These are phyloP conservation scores for Clarireedia homoeocarpa DNA, from an alignment of 2,329 filamentous ascomycete species.

Conservation along the genomic window DNA sequence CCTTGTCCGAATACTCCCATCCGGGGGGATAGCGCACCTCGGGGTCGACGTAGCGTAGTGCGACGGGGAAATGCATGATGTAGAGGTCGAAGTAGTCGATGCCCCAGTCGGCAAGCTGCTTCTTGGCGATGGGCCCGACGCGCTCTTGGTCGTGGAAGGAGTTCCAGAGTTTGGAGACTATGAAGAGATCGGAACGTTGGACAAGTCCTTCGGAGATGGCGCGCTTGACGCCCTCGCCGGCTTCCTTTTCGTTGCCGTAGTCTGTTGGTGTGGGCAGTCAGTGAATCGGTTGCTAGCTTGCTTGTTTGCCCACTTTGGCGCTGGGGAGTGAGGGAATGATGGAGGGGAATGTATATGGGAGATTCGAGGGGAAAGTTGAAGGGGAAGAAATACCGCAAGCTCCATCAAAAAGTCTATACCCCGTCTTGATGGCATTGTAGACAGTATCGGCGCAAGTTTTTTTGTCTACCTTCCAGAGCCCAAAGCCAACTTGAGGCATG, in stretches of 20 bases:
- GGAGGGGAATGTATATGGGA: not conserved
- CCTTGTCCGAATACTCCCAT: slow-evolving; percentile 60
- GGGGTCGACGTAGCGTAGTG: slow-evolving; percentile 79
- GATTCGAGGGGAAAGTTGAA: not conserved
- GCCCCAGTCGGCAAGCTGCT: slow-evolving; percentile 75
- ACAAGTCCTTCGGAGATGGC: slow-evolving; percentile 76
- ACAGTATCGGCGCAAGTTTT: slow-evolving; percentile 57
- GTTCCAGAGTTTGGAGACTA: slow-evolving; percentile 91
- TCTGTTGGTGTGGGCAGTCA: slow-evolving; percentile 38
- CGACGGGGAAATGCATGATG: slow-evolving; percentile 83
- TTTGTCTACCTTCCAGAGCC: slow-evolving; percentile 64
- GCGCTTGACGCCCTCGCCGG: slow-evolving; percentile 66
- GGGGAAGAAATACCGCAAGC: slow-evolving; percentile 41
- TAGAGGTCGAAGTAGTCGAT: slow-evolving; percentile 87
- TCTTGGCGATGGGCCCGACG: slow-evolving; percentile 67
- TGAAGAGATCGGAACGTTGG: slow-evolving; percentile 81
- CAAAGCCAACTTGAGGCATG: slow-evolving; percentile 56
- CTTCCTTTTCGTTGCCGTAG: slow-evolving; percentile 77
- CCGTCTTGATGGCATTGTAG: slow-evolving; percentile 56
- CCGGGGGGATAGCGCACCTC: slow-evolving; percentile 70
- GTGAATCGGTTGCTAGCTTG: not conserved
- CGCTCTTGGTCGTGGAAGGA: slow-evolving; percentile 76
- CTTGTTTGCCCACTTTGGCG: not conserved
- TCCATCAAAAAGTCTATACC: slow-evolving; percentile 53
- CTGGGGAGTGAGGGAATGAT: not conserved